Evolutionary conservation across 208 protist genomes (phyloP).

Genomic region (Lotmaria passim): DNA sequence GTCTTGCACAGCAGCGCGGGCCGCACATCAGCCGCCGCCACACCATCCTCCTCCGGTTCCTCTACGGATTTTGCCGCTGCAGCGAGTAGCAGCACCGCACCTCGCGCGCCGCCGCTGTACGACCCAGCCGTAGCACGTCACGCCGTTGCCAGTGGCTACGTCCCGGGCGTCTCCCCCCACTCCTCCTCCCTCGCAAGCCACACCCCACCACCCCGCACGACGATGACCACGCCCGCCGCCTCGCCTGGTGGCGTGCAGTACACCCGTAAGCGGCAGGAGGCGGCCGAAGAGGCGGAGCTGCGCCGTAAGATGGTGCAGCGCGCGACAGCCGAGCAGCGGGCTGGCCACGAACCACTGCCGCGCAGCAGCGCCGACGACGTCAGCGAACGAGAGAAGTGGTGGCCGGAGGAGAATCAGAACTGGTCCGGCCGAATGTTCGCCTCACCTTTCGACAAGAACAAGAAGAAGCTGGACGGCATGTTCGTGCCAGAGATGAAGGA

Average conservation of each 20-base stretch:
- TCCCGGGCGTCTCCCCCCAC: slow-evolving; percentile 32
- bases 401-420: slow-evolving; percentile 69
- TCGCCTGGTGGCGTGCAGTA: slow-evolving; percentile 85
- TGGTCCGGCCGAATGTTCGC: slow-evolving; percentile 80
- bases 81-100: not conserved
- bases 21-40: not conserved
- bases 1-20: not conserved
- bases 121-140: slow-evolving; percentile 6
- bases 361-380: slow-evolving; percentile 6
- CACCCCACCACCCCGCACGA: slow-evolving; percentile 44
- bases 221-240: slow-evolving; percentile 69
- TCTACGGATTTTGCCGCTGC: not conserved
- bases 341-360: slow-evolving; percentile 53
- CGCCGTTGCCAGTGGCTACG: slow-evolving; percentile 11
- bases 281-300: slow-evolving; percentile 41
- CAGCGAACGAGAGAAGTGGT: slow-evolving; percentile 66
- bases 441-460: slow-evolving; percentile 75
- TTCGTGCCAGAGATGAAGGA: slow-evolving; percentile 85
- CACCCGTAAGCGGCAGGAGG: slow-evolving; percentile 48
- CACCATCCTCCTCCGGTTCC: not conserved
- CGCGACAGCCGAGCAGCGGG: slow-evolving; percentile 68
- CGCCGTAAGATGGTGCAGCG: slow-evolving; percentile 64
- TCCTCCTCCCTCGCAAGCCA: slow-evolving; percentile 29
- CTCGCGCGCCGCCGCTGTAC: slow-evolving; percentile 22
- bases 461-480: slow-evolving; percentile 82